Percentiles rank a stretch among this genome's conserved stretches.
These are phyloP conservation scores for Pouteria glomerata DNA, from an alignment of 148 eudicot species.

Conservation along the genomic window DNA sequence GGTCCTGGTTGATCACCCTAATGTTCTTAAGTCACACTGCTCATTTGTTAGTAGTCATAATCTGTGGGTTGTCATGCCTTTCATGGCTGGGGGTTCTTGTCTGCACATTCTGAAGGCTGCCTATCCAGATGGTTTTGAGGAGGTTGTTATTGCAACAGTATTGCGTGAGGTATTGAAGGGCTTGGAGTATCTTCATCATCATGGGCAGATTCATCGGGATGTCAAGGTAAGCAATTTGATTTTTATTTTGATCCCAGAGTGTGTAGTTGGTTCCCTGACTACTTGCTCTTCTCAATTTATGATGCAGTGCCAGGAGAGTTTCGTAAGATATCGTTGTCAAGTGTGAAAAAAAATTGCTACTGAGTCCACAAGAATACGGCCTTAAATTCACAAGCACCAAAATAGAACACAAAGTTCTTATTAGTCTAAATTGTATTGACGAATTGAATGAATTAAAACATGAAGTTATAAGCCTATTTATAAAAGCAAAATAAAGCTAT, in stretches of 20 bases:
- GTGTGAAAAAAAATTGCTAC: no score
- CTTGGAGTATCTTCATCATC: slow-evolving; percentile 82
- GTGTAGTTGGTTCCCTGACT: background rate
- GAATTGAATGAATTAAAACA: no score
- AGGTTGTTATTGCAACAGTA: slow-evolving; percentile 74
- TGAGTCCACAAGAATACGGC: no score
- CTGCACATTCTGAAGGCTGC: slow-evolving; percentile 82
- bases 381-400: no score
- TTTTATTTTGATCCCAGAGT: background rate
- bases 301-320: no score
- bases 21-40: slow-evolving; percentile 76
- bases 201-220: slow-evolving; percentile 95
- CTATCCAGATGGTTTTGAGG: slow-evolving; percentile 85
- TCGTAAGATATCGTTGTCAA: no score
- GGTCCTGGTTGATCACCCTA: slow-evolving; percentile 84
- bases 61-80: slow-evolving; percentile 96
- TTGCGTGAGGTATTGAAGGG: slow-evolving; percentile 79
- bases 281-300: background rate
- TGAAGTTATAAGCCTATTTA: no score
- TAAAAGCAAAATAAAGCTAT: no score
- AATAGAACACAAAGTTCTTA: no score
- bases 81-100: slow-evolving; percentile 93
- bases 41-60: slow-evolving; percentile 81
- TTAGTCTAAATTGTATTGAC: no score
- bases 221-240: slow-evolving; percentile 51